phyloP scores from a whole-genome alignment of 352 stramenopile genomes.

The Phytophthora niederhauseri region DNA sequence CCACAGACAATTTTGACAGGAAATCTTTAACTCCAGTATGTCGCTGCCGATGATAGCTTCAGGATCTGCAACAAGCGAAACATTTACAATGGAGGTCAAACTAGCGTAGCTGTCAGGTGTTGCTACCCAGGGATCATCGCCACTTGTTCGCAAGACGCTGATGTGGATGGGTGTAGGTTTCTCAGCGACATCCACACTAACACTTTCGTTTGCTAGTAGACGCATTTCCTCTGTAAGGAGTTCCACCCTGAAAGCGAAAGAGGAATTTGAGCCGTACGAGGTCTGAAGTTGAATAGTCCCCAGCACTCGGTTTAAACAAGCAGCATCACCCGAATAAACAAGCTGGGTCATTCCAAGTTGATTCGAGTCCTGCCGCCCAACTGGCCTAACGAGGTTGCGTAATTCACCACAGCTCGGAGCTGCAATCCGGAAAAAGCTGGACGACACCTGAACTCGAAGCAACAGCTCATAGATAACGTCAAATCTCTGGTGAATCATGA shows the following conservation, averaged over 20 bases:
- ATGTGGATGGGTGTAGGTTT: not conserved
- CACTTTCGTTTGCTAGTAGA: slow-evolving; percentile 12
- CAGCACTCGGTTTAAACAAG: slow-evolving; percentile 35
- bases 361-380: not conserved
- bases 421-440: slow-evolving; percentile 18
- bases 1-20: slow-evolving; percentile 36
- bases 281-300: slow-evolving; percentile 14
- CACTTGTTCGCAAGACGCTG: slow-evolving; percentile 3
- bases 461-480: slow-evolving; percentile 15
- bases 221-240: slow-evolving; percentile 26
- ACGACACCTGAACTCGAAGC: slow-evolving; percentile 27
- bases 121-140: slow-evolving; percentile 9
- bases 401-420: slow-evolving; percentile 23
- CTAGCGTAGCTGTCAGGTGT: slow-evolving; percentile 4
- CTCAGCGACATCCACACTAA: slow-evolving; percentile 15
- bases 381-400: not conserved
- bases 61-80: slow-evolving; percentile 10
- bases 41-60: not conserved
- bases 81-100: slow-evolving; percentile 13
- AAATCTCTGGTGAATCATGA: slow-evolving; percentile 25
- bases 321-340: slow-evolving; percentile 22
- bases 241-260: slow-evolving; percentile 15
- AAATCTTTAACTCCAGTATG: slow-evolving; percentile 34
- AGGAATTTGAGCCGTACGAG: not conserved
- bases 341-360: slow-evolving; percentile 4